Base-by-base conservation (phyloP, 169 alveolate species). In the Plasmodium inui region DNA sequence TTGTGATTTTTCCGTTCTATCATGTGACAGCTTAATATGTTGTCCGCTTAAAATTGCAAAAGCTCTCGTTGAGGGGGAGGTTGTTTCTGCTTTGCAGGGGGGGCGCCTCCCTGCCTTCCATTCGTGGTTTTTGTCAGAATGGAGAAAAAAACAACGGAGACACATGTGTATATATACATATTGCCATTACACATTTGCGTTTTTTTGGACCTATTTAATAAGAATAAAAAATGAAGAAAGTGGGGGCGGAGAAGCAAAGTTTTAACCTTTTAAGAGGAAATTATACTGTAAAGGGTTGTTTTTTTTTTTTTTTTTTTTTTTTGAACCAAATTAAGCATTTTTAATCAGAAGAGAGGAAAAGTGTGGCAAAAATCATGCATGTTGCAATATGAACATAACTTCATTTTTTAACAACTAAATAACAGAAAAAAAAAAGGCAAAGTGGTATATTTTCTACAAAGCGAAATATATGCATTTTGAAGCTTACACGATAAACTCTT, bases 361-460 rank as follows among this genome's bases (percentile, higher is more conserved):
- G 28, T 76, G 46, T 32, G 70, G 83, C 26, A 76, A 76, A 8
- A 76, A 76, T 32, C 50, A 32, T 76, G 39, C 83, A 76, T 28
- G 57, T 76, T 10, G 41, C 32, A 76, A 28, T 34, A 50, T 76
- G 41, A 50, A 76, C 50, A 76, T 28, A 19, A 28, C 50, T 28
- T 76, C 50, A 19, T 76, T 76, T 30, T 28, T 76, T 32, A 37
- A 37, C 50, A 37, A 76, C 32, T 76, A 76, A 26, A 37, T 19
- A 34, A n/a, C n/a, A 32, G 17, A 74, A 32, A 74, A 26, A 74
- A 26, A 32, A 34, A 74, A 50, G 19, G 61, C 61, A 50, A 50
- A 50, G 61, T 50, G 22, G 22, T 76, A 22, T 32, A 26, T 32
- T 76, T 32, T 76, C 83, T 76, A 76, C 50, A 76, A 76, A 26